Base-by-base conservation (phyloP, 768 basidiomycete species). In the Coprinopsis sp. region DNA sequence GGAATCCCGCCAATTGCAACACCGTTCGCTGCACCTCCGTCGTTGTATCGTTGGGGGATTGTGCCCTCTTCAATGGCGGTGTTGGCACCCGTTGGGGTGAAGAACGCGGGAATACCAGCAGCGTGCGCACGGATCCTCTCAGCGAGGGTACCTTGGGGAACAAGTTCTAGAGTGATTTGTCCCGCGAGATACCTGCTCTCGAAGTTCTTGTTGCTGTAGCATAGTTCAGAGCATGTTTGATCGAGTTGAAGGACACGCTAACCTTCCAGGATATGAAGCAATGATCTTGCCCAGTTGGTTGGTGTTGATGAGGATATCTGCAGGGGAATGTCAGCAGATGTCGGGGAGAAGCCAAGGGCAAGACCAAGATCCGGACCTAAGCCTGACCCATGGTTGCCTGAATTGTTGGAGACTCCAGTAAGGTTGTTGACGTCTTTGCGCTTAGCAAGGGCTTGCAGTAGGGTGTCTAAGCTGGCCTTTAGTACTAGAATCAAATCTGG, bases 81-180 rank as follows among this genome's bases (percentile, higher is more conserved):
- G 18, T 77, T 78, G 6, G 89, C 88, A 13, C 93, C 92, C 0
- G 91, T 92, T 13, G 91, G 92, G 4, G 90, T 95, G 66, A 73
- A 94, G 72, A 96, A 92, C n/a, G 86, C 91, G 14, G 92, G 91
- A 50, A 92, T 91, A 41, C 92, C 92, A 10, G 90, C 87, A 7
- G 90, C 91, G 47, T 90, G 87, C 6, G 92, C 87, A 28, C 91
- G 84, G 50, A 93, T 73, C 48, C 91, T 84, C 59, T 93, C 92
- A 13, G 85, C 82, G 34, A 96, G 79, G 12, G 91, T 93, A 8
- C 91, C 92, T 66, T 96, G 92, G 3, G 93, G 92, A 22, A 90
- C 88, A 18, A 95, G 82, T 57, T 95, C 92, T 28, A 94, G 69
- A 7, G 85, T 82, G 49, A 95, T 84, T 53, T 84, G 66, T 44